Conservation (phyloP, 305 asterid genomes). For the Rubia peregrina region DNA sequence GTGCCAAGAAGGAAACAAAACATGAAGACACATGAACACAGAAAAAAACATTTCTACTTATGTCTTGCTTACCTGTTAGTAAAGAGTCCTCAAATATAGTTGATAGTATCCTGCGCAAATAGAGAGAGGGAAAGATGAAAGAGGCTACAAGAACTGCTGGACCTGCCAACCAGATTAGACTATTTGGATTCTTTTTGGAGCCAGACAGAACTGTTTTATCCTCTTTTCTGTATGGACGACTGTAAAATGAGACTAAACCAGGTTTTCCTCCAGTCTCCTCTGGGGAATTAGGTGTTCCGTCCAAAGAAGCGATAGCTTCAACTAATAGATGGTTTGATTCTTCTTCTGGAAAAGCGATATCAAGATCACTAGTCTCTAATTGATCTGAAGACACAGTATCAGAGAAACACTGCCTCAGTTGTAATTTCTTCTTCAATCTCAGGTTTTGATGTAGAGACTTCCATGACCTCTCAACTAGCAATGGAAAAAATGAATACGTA, state of each 20-base stretch:
- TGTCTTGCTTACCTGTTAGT: constrained; percentile 56
- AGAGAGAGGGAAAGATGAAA: constrained; percentile 85
- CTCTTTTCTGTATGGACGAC: constrained; percentile 29
- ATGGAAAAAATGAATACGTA: constrained; percentile 12
- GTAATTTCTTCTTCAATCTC: constrained; percentile 26
- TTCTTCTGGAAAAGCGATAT: constrained; percentile 33
- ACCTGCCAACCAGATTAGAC: constrained; percentile 65
- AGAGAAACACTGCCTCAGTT: constrained; percentile 27
- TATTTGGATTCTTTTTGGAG: constrained; percentile 35
- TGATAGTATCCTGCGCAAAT: constrained; percentile 73
- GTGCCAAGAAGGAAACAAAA: background rate
- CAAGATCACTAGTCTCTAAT: constrained; percentile 32
- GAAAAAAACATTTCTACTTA: constrained; percentile 15
- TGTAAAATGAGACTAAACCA: constrained; percentile 76
- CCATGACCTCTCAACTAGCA: constrained; percentile 41
- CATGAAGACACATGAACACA: background rate
- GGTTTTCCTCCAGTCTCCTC: constrained; percentile 68
- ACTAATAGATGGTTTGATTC: constrained; percentile 34
- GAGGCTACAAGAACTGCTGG: constrained; percentile 88
- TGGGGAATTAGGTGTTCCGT: constrained; percentile 23
- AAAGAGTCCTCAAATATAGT: constrained; percentile 89
- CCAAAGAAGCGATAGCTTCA: constrained; percentile 35
- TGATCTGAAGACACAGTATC: constrained; percentile 47
- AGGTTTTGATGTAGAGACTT: constrained; percentile 35
- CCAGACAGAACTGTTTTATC: constrained; percentile 31